Evolutionary conservation across 179 eudicot genomes (phyloP), one percentile per base, ranked within the genome.

Genomic region (Patellifolia procumbens): DNA sequence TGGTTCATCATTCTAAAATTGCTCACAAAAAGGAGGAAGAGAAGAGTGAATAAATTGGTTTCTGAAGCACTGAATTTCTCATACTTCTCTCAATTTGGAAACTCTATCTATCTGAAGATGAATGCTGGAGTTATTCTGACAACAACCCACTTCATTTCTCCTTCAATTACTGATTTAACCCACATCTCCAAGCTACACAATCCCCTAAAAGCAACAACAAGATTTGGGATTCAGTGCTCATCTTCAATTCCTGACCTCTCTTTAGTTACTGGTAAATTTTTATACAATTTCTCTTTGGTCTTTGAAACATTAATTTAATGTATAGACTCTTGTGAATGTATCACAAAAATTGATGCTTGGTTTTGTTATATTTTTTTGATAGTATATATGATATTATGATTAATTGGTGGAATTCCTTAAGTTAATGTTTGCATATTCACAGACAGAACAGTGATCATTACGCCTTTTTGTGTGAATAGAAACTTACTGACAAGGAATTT

Each of bases 221-320:
- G 49, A 48, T 12, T 72, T 59, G 52, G 65, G 31, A 60, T 76
- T 81, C 62, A 76, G 8, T 81, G 80, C 42, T 76, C 80, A 56
- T 72, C 83, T 45, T 67, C 80, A 53, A 58, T 52, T 64, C 80
- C 80, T 66, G 71, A 76, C 5, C 31, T 66, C 19, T 72, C 83
- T 32, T 9, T 59, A 24, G 15, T 49, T 60, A 26, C 74, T 76
- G 80, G 83, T 81, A 76, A 45, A 19, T 19, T 58, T 68, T 53
- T 9, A n/a, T n/a, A 3, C 11, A 2, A 15, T 13, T 16, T 56
- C 8, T 68, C 61, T 48, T 16, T 39, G 43, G 3, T n/a, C 10
- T 48, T 22, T n/a, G 11, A 60, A n/a, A 37, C 63, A 51, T 31
- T 2, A 11, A 19, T 31, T 20, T 51, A 19, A 1, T 69, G 29